A percentile compares a stretch with the other conserved stretches of the same genome.
These are phyloP conservation scores for Populus tremula DNA, from an alignment of 345 rosid species.

Conservation along the genomic window DNA sequence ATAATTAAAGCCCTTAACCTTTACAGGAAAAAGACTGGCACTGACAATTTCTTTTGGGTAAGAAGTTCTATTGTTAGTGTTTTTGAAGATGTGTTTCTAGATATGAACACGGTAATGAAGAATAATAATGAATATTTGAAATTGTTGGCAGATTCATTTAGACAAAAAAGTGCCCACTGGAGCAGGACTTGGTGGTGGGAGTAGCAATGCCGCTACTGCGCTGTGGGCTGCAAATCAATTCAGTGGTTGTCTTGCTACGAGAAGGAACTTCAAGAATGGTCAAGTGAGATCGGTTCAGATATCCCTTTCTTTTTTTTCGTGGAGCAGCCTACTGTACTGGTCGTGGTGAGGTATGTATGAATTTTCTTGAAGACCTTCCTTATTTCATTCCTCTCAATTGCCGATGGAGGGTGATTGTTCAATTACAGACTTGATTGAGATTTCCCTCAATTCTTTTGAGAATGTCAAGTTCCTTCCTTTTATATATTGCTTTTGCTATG, in stretches of 20 bases:
- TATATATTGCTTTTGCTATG: not conserved
- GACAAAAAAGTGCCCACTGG: slow-evolving; percentile 91
- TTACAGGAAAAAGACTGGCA: slow-evolving; percentile 82
- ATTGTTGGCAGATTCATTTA: slow-evolving; percentile 66
- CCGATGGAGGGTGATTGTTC: not conserved
- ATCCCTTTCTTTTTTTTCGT: slow-evolving; percentile 87
- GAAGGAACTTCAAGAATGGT: slow-evolving; percentile 95
- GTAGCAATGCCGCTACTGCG: slow-evolving; percentile 97
- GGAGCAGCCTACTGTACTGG: slow-evolving; percentile 98
- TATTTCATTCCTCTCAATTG: slow-evolving; percentile 3
- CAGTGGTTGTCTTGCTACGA: slow-evolving; percentile 71
- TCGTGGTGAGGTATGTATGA: slow-evolving; percentile 83
- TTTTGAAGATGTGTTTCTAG: not conserved
- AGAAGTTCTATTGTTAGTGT: slow-evolving; percentile 4
- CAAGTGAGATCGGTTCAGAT: slow-evolving; percentile 95
- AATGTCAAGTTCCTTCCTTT: not conserved
- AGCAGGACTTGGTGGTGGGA: slow-evolving; percentile 97
- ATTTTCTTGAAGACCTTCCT: slow-evolving; percentile 1
- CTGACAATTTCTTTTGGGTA: slow-evolving; percentile 81
- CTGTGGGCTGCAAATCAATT: slow-evolving; percentile 98
- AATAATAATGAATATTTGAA: not conserved
- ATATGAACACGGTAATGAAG: not conserved
- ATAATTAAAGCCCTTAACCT: slow-evolving; percentile 92
- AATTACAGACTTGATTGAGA: not conserved
- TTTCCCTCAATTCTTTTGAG: not conserved